Conservation (phyloP, 148 eudicot genomes). For the Fagopyrum esculentum region DNA sequence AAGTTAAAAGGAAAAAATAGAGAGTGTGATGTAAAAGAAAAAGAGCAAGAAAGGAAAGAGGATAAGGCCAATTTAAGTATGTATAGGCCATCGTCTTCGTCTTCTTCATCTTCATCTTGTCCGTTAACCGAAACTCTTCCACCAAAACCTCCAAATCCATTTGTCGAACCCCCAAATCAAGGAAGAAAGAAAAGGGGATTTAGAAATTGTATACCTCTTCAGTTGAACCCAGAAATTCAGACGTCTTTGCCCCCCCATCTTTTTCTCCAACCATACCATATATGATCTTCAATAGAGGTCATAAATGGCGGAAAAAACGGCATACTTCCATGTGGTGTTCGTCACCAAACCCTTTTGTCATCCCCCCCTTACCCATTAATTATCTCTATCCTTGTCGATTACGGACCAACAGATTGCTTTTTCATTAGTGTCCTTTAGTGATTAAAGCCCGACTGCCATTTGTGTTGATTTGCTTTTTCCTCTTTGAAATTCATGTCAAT, state of each 20-base stretch:
- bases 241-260: not conserved
- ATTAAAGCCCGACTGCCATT: not conserved
- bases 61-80: not conserved
- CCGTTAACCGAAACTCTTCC: not conserved
- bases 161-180: not conserved
- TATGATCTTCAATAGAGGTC: not conserved
- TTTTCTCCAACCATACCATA: not conserved
- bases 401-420: not conserved
- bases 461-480: not conserved
- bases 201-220: not conserved
- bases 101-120: not conserved
- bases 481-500: slow-evolving; percentile 26
- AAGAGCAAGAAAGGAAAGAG: not conserved
- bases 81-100: too few relatives aligned
- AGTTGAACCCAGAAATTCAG: not conserved
- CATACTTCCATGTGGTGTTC: slow-evolving; percentile 9
- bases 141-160: not conserved
- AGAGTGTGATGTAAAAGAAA: too few relatives aligned
- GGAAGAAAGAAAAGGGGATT: not conserved
- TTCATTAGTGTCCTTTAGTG: not conserved
- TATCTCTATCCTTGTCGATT: not conserved
- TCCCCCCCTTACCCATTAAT: slow-evolving; percentile 6
- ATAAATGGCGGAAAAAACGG: slow-evolving; percentile 17
- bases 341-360: slow-evolving; percentile 12
- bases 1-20: not conserved